These are phyloP conservation scores for Boletus sp. DNA, from an alignment of 1,284 basidiomycete species.

Conservation along the genomic window DNA sequence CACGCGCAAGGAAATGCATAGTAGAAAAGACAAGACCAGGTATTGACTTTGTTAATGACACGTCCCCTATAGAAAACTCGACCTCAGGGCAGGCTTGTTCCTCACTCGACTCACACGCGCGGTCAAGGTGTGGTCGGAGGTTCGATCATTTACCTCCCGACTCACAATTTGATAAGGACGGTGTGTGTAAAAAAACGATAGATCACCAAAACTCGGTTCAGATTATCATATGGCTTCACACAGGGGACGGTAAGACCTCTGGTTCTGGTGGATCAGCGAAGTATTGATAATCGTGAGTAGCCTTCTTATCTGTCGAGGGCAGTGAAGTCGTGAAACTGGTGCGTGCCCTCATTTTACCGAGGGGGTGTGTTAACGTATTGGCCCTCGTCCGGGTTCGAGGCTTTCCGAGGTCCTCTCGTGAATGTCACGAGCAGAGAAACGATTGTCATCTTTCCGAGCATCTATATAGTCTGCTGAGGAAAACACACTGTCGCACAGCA, in stretches of 20 bases:
- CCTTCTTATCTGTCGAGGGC: constrained; percentile 56
- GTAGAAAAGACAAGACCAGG: background rate
- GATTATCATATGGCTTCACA: constrained; percentile 69
- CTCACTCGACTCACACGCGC: too few relatives aligned
- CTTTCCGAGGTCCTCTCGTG: too few relatives aligned
- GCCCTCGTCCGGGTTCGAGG: too few relatives aligned
- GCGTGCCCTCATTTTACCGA: constrained; percentile 14
- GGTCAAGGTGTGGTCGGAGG: too few relatives aligned
- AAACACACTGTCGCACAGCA: too few relatives aligned
- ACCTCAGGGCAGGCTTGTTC: constrained; percentile 27
- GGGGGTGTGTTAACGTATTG: constrained; percentile 14
- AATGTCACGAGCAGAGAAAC: too few relatives aligned
- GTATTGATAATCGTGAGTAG: constrained; percentile 31
- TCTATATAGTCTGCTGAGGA: too few relatives aligned
- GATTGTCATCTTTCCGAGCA: too few relatives aligned
- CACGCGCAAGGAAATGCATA: constrained; percentile 25
- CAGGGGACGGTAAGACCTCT: constrained; percentile 49
- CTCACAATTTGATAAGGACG: too few relatives aligned
- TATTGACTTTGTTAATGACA: constrained; percentile 13
- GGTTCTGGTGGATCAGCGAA: constrained; percentile 9
- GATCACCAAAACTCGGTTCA: too few relatives aligned
- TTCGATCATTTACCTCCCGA: too few relatives aligned
- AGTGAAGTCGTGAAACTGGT: constrained; percentile 49
- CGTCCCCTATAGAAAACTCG: constrained; percentile 18
- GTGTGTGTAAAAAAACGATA: too few relatives aligned